phyloP scores from a whole-genome alignment of 2,329 filamentous ascomycete genomes.

The Neonectria magnoliae region DNA sequence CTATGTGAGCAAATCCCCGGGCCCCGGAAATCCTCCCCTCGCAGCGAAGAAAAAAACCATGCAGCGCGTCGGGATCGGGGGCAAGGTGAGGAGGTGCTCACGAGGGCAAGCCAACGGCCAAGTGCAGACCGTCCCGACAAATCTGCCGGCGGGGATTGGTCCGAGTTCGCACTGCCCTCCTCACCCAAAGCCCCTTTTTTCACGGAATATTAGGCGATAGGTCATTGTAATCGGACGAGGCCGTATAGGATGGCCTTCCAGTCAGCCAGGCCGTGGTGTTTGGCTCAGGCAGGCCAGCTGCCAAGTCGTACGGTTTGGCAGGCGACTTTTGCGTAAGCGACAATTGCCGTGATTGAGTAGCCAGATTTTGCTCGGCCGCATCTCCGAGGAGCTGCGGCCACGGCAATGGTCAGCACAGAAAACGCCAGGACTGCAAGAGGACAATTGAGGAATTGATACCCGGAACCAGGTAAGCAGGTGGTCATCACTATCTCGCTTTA shows the following conservation, averaged over 20 bases:
- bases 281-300: slow-evolving; percentile 16
- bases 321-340: slow-evolving; percentile 31
- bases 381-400: slow-evolving; percentile 35
- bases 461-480: slow-evolving; percentile 22
- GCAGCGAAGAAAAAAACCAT: slow-evolving; percentile 13
- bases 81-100: not conserved
- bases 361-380: slow-evolving; percentile 25
- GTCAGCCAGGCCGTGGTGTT: slow-evolving; percentile 7
- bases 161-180: slow-evolving; percentile 33
- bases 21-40: not conserved
- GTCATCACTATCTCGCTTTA: slow-evolving; percentile 25
- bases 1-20: not conserved
- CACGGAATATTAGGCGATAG: slow-evolving; percentile 30
- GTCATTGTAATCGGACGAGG: slow-evolving; percentile 38
- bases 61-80: slow-evolving; percentile 9
- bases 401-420: not conserved
- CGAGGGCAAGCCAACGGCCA: slow-evolving; percentile 28
- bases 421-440: slow-evolving; percentile 7
- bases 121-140: slow-evolving; percentile 29
- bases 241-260: slow-evolving; percentile 24
- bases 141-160: slow-evolving; percentile 40
- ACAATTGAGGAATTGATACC: slow-evolving; percentile 27
- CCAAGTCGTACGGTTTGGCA: slow-evolving; percentile 38
- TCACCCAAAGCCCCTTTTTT: slow-evolving; percentile 10
- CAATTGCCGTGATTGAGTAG: slow-evolving; percentile 8